Conservation (phyloP, 192 early-diverging fungal species). For the Backusella australiensis region DNA sequence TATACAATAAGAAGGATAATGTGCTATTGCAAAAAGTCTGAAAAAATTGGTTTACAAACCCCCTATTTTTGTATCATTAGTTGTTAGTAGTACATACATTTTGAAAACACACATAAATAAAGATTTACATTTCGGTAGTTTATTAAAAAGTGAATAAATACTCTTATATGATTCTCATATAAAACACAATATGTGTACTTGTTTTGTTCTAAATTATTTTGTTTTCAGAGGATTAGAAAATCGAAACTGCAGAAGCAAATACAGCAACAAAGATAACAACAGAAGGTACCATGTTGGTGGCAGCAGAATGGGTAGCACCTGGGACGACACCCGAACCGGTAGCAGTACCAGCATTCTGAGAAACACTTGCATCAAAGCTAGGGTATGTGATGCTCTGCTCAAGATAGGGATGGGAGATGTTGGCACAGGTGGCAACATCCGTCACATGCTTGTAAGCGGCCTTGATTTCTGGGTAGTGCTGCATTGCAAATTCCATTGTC, state of each 20-base stretch:
- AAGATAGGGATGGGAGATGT: constrained; percentile 37
- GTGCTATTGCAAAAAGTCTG: no score
- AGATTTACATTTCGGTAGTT: background rate
- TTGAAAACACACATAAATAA: background rate
- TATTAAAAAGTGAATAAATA: background rate
- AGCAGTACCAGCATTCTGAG: background rate
- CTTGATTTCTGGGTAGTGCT: constrained; percentile 41
- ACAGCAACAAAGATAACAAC: background rate
- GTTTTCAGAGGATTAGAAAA: background rate
- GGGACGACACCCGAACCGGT: constrained; percentile 16
- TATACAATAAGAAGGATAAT: no score
- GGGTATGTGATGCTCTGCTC: constrained; percentile 27
- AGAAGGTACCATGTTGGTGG: background rate
- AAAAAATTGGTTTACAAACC: no score
- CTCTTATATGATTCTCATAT: background rate
- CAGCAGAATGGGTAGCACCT: background rate
- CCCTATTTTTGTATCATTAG: background rate
- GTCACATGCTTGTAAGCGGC: constrained; percentile 36
- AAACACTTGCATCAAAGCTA: constrained; percentile 11
- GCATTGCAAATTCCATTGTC: constrained; percentile 40
- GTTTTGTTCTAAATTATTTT: background rate
- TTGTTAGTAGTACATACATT: background rate
- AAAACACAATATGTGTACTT: background rate
- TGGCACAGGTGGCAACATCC: constrained; percentile 36
- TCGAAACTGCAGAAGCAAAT: background rate